phyloP scores from a whole-genome alignment of 2,329 filamentous ascomycete species.

The Incumbomyces delicatus region DNA sequence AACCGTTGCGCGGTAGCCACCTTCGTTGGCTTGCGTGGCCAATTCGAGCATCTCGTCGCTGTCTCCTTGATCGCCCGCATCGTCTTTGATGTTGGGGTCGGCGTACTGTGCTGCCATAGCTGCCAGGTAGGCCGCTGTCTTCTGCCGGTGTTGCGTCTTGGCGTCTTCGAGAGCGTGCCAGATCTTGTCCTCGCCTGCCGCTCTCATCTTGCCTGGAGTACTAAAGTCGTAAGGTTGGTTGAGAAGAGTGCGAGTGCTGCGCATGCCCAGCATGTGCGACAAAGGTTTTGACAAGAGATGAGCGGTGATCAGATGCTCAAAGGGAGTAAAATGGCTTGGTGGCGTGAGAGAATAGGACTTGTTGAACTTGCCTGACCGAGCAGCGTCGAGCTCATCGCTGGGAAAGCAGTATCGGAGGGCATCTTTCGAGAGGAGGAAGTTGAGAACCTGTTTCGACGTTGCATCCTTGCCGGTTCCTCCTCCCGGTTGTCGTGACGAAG shows the following conservation, averaged over 20 bases:
- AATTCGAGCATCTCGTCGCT: constrained; percentile 23
- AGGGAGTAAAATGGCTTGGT: constrained; percentile 25
- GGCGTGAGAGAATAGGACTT: constrained; percentile 19
- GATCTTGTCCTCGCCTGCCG: constrained; percentile 29
- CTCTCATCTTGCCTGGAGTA: constrained; percentile 30
- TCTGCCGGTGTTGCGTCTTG: constrained; percentile 37
- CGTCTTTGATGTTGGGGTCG: constrained; percentile 19
- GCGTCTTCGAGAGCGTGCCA: constrained; percentile 33
- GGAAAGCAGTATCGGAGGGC: constrained; percentile 19
- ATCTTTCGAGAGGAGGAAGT: constrained; percentile 18
- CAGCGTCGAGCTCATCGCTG: constrained; percentile 18
- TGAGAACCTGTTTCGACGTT: constrained; percentile 16
- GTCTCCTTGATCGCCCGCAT: constrained; percentile 13
- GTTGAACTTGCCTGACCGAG: constrained; percentile 9
- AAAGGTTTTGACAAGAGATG: constrained; percentile 37
- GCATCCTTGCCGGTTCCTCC: constrained; percentile 3
- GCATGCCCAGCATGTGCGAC: constrained; percentile 34
- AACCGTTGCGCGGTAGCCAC: constrained; percentile 15
- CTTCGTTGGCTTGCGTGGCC: constrained; percentile 8
- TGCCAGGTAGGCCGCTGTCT: constrained; percentile 34
- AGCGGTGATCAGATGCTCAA: constrained; percentile 37
- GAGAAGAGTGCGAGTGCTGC: constrained; percentile 35
- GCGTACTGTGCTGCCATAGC: constrained; percentile 13
- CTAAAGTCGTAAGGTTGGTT: constrained; percentile 36
- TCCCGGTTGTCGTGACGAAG: constrained; percentile 6